A percentile compares a stretch with the other conserved stretches of the same genome.
Conservation (phyloP, 495 filamentous ascomycete species). For the Neurospora sp. region DNA sequence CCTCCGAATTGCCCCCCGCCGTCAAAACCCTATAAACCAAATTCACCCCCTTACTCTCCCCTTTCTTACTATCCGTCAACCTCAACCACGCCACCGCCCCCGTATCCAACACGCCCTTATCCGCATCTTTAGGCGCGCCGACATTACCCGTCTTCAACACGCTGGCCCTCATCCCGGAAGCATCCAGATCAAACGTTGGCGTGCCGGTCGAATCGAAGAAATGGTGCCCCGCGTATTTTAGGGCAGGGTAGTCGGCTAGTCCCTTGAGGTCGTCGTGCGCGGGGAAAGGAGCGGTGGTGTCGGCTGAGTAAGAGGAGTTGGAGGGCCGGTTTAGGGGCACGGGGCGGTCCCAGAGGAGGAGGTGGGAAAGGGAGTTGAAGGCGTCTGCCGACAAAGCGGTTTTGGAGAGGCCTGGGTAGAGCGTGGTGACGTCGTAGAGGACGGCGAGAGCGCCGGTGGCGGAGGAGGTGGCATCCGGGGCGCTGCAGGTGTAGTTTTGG, state of each 20-base stretch:
- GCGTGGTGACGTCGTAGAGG: conserved; percentile 47
- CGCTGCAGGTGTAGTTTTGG: conserved; percentile 65
- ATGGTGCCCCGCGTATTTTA: conserved; percentile 49
- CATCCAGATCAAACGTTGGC: conserved; percentile 50
- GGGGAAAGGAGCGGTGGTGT: conserved; percentile 31
- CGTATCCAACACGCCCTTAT: conserved; percentile 29
- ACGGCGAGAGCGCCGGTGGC: conserved; percentile 55
- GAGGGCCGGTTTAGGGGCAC: conserved; percentile 33
- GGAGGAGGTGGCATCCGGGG: conserved; percentile 13
- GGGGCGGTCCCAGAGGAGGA: conserved; percentile 20
- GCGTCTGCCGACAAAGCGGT: conserved; percentile 12
- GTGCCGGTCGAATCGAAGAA: conserved; percentile 45
- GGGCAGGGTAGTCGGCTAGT: conserved; percentile 13
- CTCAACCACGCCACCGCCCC: conserved; percentile 58
- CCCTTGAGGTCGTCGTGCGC: conserved; percentile 19
- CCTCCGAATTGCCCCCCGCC: conserved; percentile 46
- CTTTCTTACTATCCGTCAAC: conserved; percentile 35
- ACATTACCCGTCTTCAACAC: conserved; percentile 39
- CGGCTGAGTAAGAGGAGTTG: conserved; percentile 16
- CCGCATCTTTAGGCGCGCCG: conserved; percentile 39
- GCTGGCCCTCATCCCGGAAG: conserved; percentile 23
- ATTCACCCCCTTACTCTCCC: conserved; percentile 35
- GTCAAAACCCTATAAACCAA: conserved; percentile 61
- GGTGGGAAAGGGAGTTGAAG: conserved; percentile 24
- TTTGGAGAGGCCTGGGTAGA: conserved; percentile 33